Evolutionary conservation across 768 basidiomycete genomes (phyloP).

Genomic region (Lentinula boryana): DNA sequence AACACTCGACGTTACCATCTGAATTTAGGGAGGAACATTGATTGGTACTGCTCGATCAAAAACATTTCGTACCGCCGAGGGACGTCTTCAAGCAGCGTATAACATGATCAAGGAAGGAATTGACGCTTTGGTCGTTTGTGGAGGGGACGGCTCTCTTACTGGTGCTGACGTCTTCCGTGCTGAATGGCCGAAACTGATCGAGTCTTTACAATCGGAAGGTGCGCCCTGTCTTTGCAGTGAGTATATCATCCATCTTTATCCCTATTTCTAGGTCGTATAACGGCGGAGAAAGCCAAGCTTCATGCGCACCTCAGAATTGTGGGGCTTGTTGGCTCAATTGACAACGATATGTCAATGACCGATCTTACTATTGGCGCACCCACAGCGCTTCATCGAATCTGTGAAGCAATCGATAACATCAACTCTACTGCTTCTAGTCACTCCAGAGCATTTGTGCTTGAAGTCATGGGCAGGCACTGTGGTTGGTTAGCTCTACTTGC

Average conservation of each 20-base stretch:
- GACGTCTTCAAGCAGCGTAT: conserved; percentile 80
- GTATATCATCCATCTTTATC: neutral
- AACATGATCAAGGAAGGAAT: conserved; percentile 97
- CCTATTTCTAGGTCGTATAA: conserved; percentile 37
- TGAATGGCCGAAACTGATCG: conserved; percentile 90
- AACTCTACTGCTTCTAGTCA: conserved; percentile 95
- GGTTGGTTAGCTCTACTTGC: conserved; percentile 98
- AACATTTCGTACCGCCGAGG: conserved; percentile 81
- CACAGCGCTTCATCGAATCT: conserved; percentile 93
- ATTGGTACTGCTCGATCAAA: conserved; percentile 90
- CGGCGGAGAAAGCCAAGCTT: conserved; percentile 58
- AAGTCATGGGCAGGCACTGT: conserved; percentile 99
- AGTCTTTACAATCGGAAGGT: conserved; percentile 61
- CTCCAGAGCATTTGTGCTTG: conserved; percentile 95
- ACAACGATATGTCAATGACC: conserved; percentile 98
- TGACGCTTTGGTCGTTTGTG: conserved; percentile 94
- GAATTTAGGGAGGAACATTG: conserved; percentile 78
- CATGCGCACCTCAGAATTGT: conserved; percentile 91
- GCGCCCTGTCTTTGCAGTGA: conserved; percentile 9
- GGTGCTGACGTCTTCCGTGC: conserved; percentile 91
- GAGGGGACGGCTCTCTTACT: conserved; percentile 94
- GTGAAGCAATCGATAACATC: conserved; percentile 97
- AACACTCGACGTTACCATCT: neutral
- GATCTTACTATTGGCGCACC: conserved; percentile 96
- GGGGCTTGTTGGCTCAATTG: conserved; percentile 98